Base-by-base conservation (phyloP, 305 asterid genomes). In the Petunia hybrid region DNA sequence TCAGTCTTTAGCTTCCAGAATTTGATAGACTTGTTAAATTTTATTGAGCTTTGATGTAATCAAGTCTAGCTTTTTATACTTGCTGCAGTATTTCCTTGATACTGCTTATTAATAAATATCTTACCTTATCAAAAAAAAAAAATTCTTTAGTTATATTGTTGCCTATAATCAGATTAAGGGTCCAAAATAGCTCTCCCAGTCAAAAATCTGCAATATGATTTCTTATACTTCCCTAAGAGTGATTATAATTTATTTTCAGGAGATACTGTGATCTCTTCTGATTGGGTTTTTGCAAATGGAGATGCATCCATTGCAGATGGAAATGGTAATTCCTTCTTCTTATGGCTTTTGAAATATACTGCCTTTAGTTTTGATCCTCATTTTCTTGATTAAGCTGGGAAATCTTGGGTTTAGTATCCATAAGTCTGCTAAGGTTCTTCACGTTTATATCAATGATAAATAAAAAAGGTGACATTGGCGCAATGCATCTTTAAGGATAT, bases 251-350 rank as follows among this genome's bases (percentile, higher is more conserved):
- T 74, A 36, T 74, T 53, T 36, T 74, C 79, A 74, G 65, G 65
- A 55, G 65, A 74, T 53, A 14, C 43, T 8, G n/a, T 74, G 64
- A 22, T 73, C 8, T 46, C 61, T 48, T 73, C 46, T 46, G n/a
- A 38, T 14, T 36, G 64, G 48, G 55, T 10, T 57, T 74, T 53
- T 40, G 12, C 2, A 74, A 38, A 64, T 53, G 79, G 36, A 53
- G 79, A 53, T 74, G 64, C 79, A 73, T 3, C 45, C 48, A 38
- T 38, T 53, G 64, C 45, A 51, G 61, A 38, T 74, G 64, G 64
- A 53, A 74, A 74, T 36, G 79, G 79, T 74, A 61, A 53, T 38
- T 74, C 64, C 64, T 74, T 36, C 64, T 74, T 74, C 62, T 36
- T 43, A 36, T 53, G 48, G 4, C 38, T 53, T 74, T 14, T 7